Evolutionary conservation across 2,329 filamentous ascomycete species (phyloP).

Genomic region (Nannizziopsis barbatae): DNA sequence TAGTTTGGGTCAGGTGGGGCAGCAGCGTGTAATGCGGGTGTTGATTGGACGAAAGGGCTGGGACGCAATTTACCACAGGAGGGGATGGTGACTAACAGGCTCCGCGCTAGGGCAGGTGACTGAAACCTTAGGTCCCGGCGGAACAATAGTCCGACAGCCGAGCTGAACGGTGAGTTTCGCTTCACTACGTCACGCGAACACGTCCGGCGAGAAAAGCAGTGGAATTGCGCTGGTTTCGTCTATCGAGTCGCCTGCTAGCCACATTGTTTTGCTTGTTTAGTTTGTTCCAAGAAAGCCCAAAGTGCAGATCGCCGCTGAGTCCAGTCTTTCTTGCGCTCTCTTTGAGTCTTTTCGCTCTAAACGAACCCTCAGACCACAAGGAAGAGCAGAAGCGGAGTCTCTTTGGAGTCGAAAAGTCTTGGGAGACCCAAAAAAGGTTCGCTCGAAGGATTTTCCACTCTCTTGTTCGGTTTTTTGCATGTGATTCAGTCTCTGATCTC

Average conservation of each 20-base stretch:
- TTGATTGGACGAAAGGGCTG: background rate
- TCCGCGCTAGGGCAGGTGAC: background rate
- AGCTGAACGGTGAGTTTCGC: too few species aligned
- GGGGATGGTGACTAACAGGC: background rate
- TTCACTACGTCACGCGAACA: constrained; percentile 12
- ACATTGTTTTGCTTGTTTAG: too few species aligned
- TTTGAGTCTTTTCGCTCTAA: too few species aligned
- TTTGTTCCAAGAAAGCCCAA: too few species aligned
- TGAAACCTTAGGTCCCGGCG: background rate
- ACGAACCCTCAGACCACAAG: too few species aligned
- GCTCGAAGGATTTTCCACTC: background rate
- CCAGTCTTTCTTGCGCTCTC: too few species aligned
- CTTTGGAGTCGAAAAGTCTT: too few species aligned
- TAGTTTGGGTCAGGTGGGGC: background rate
- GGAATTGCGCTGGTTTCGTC: constrained; percentile 2
- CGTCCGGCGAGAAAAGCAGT: background rate
- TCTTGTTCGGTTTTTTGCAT: background rate
- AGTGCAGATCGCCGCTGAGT: too few species aligned
- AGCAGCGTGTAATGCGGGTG: background rate
- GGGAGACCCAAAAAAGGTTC: too few species aligned
- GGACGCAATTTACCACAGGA: constrained; percentile 3
- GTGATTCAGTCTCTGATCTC: too few species aligned
- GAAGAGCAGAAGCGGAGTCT: too few species aligned
- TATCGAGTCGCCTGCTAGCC: too few species aligned
- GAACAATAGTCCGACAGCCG: background rate